A percentile compares a stretch with the other conserved stretches of the same genome.
phyloP scores from a whole-genome alignment of 2,329 filamentous ascomycete species.

The Fusarium pseudonygamai region DNA sequence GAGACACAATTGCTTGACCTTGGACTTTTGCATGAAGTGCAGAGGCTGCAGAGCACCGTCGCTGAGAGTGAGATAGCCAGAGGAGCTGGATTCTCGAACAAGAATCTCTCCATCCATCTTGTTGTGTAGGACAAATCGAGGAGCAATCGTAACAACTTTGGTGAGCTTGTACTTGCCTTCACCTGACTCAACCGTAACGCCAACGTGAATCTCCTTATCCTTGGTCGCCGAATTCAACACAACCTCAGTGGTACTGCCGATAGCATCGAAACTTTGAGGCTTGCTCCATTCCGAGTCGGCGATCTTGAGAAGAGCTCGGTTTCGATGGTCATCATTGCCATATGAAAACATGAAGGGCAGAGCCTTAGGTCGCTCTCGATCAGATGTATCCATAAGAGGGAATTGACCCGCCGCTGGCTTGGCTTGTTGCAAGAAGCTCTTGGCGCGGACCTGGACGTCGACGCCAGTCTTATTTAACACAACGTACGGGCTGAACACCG shows the following conservation, averaged over 20 bases:
- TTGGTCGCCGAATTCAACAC: slow-evolving; percentile 78
- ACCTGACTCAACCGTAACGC: slow-evolving; percentile 87
- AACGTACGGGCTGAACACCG: slow-evolving; percentile 93
- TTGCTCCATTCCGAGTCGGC: slow-evolving; percentile 96
- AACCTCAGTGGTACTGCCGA: slow-evolving; percentile 91
- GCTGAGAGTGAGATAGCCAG: slow-evolving; percentile 81
- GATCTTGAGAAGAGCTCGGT: slow-evolving; percentile 87
- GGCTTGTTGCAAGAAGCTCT: slow-evolving; percentile 85
- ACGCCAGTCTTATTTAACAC: slow-evolving; percentile 95
- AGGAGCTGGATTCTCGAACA: slow-evolving; percentile 90
- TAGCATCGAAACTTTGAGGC: slow-evolving; percentile 96
- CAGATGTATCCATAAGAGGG: slow-evolving; percentile 60
- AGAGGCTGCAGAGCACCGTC: slow-evolving; percentile 84
- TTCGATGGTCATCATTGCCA: slow-evolving; percentile 86
- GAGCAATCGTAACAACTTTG: slow-evolving; percentile 92
- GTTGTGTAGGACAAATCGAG: slow-evolving; percentile 94
- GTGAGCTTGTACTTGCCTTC: slow-evolving; percentile 98
- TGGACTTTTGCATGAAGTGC: slow-evolving; percentile 85
- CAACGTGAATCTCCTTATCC: slow-evolving; percentile 86
- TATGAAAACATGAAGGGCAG: slow-evolving; percentile 97
- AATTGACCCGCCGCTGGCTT: slow-evolving; percentile 85
- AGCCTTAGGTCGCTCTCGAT: slow-evolving; percentile 73
- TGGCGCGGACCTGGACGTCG: slow-evolving; percentile 86
- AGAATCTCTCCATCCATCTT: slow-evolving; percentile 89
- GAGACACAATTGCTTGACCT: slow-evolving; percentile 88